A percentile compares a stretch with the other conserved stretches of the same genome.
Evolutionary conservation across 2,329 filamentous ascomycete species (phyloP).

Genomic region (Atkinsonella hypoxylon): DNA sequence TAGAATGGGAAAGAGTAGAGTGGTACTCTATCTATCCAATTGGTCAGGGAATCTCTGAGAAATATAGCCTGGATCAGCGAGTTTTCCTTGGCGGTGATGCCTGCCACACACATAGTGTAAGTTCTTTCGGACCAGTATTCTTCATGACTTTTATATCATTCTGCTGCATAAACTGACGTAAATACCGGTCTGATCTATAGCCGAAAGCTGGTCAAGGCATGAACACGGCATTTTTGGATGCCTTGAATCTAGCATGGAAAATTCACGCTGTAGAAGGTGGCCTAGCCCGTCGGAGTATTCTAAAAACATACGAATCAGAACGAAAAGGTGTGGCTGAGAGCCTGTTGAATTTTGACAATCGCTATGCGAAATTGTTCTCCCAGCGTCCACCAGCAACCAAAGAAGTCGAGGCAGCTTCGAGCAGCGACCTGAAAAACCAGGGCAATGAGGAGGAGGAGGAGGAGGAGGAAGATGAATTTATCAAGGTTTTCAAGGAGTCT

Average conservation of each 20-base stretch:
- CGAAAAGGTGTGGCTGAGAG: constrained; percentile 76
- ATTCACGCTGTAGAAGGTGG: constrained; percentile 81
- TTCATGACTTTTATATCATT: background rate
- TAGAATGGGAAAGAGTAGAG: constrained; percentile 55
- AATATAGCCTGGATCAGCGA: constrained; percentile 53
- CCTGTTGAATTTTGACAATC: constrained; percentile 75
- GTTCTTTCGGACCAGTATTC: constrained; percentile 14
- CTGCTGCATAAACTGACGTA: background rate
- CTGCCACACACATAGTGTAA: constrained; percentile 66
- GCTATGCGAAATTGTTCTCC: constrained; percentile 84
- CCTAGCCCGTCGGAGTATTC: constrained; percentile 61
- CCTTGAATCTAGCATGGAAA: constrained; percentile 91
- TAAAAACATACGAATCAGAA: constrained; percentile 80
- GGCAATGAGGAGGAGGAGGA: constrained; percentile 11
- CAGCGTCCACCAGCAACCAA: constrained; percentile 59
- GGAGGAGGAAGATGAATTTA: constrained; percentile 56
- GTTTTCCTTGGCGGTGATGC: constrained; percentile 68
- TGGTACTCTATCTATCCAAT: constrained; percentile 73
- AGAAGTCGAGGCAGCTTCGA: constrained; percentile 58
- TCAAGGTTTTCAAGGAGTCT: constrained; percentile 79
- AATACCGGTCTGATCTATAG: constrained; percentile 26
- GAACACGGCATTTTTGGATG: constrained; percentile 71
- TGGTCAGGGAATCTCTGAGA: constrained; percentile 59
- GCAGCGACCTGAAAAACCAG: constrained; percentile 15
- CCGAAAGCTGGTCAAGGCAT: constrained; percentile 71